Percentiles rank a stretch among this genome's conserved stretches.
Evolutionary conservation across 2,329 filamentous ascomycete species (phyloP).

Genomic region (Chaetomium sp.): DNA sequence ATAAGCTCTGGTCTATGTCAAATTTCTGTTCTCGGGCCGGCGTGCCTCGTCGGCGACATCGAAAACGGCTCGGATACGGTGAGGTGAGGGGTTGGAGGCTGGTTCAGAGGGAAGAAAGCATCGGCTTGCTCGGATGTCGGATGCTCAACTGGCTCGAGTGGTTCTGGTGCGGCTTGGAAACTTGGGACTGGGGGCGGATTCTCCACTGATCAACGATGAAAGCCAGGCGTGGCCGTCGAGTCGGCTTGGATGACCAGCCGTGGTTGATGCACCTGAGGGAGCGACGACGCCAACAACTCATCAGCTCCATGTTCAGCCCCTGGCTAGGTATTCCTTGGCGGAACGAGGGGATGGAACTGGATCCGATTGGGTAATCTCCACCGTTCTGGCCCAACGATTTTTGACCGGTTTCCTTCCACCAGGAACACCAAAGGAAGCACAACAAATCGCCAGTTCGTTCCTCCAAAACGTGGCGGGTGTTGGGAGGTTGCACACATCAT

Average conservation of each 20-base stretch:
- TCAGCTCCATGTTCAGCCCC: not conserved
- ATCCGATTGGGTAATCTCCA: constrained; percentile 7
- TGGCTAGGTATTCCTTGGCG: not conserved
- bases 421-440: no score
- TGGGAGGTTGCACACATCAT: no score
- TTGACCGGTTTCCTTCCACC: no score
- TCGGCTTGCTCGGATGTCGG: not conserved
- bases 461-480: no score
- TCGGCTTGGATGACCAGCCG: not conserved
- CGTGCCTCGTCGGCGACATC: not conserved
- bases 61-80: not conserved
- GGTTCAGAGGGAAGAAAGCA: not conserved
- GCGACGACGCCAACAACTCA: no score
- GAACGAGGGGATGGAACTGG: not conserved
- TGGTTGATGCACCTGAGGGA: not conserved
- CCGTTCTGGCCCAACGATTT: not conserved
- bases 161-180: not conserved
- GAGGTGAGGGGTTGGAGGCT: not conserved
- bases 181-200: not conserved
- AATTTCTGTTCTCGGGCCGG: not conserved
- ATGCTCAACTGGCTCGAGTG: not conserved
- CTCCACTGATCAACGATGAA: constrained; percentile 6
- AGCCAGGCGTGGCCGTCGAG: not conserved
- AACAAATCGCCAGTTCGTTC: no score
- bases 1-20: not conserved